phyloP scores from a whole-genome alignment of 2,329 filamentous ascomycete genomes.

The Aspergillus phoenicis region DNA sequence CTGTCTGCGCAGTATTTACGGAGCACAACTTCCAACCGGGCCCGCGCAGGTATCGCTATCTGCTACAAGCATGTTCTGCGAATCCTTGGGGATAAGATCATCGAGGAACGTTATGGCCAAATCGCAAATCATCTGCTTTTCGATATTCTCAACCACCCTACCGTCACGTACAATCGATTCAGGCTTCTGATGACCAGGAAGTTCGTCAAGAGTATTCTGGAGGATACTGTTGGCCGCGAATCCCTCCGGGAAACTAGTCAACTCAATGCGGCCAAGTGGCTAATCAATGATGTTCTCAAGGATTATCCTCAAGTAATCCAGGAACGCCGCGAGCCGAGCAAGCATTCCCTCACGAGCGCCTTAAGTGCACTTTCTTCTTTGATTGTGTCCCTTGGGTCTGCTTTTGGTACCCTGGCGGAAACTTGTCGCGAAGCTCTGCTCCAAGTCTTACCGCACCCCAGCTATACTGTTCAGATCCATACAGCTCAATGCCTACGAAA shows the following conservation, averaged over 20 bases:
- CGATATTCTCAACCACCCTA: slow-evolving; percentile 75
- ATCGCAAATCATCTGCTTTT: slow-evolving; percentile 80
- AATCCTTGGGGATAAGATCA: slow-evolving; percentile 75
- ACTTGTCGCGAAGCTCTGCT: slow-evolving; percentile 81
- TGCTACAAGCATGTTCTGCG: slow-evolving; percentile 83
- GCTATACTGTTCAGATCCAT: slow-evolving; percentile 92
- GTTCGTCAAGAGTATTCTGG: slow-evolving; percentile 80
- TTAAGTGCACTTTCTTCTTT: slow-evolving; percentile 79
- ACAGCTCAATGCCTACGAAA: slow-evolving; percentile 82
- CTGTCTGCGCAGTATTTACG: slow-evolving; percentile 80
- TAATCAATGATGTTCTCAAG: slow-evolving; percentile 88
- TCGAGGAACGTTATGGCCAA: slow-evolving; percentile 78
- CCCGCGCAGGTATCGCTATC: slow-evolving; percentile 78
- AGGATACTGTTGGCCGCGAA: slow-evolving; percentile 76
- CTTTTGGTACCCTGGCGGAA: slow-evolving; percentile 77
- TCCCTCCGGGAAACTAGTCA: slow-evolving; percentile 90
- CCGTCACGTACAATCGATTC: slow-evolving; percentile 81
- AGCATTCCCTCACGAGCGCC: slow-evolving; percentile 78
- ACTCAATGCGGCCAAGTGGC: slow-evolving; percentile 73
- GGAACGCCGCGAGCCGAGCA: slow-evolving; percentile 84
- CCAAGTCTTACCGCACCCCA: slow-evolving; percentile 89
- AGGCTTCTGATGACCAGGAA: slow-evolving; percentile 81
- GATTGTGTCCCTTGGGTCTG: slow-evolving; percentile 78
- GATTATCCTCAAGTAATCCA: slow-evolving; percentile 90
- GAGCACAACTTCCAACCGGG: slow-evolving; percentile 74